phyloP scores from a whole-genome alignment of 805 yeast species.

The Candida vaughaniae region DNA sequence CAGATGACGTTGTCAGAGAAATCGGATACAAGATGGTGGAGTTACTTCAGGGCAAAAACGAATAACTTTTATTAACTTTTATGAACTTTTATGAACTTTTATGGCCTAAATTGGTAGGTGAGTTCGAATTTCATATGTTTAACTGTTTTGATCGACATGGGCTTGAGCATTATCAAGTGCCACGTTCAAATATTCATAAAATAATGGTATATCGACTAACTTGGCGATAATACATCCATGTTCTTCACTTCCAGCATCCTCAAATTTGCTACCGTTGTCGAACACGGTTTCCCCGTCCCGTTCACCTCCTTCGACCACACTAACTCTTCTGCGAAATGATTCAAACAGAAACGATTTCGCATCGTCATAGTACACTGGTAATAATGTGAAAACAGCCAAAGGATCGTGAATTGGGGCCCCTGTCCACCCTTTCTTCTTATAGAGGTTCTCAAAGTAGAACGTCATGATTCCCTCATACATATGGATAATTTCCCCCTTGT shows the following conservation, averaged over 20 bases:
- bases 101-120: too few species aligned
- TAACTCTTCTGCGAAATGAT: constrained; percentile 24
- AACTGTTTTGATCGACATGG: constrained; percentile 1
- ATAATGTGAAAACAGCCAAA: constrained; percentile 59
- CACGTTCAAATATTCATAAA: constrained; percentile 17
- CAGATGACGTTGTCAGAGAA: constrained; percentile 65
- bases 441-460: constrained; percentile 16
- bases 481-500: constrained; percentile 38
- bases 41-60: neutral
- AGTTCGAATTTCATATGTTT: neutral
- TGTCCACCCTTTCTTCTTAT: constrained; percentile 14
- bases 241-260: constrained; percentile 14
- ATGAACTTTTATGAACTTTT: too few species aligned
- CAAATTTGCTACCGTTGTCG: constrained; percentile 10
- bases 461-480: constrained; percentile 22
- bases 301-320: constrained; percentile 28
- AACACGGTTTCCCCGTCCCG: constrained; percentile 27
- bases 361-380: constrained; percentile 39
- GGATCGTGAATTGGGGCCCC: constrained; percentile 88
- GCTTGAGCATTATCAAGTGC: constrained; percentile 20
- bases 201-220: constrained; percentile 14
- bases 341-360: constrained; percentile 20
- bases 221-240: constrained; percentile 18
- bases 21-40: constrained; percentile 47
- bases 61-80: too few species aligned